Evolutionary conservation across 768 basidiomycete species (phyloP).

Genomic region (Phylloporus scabripes): DNA sequence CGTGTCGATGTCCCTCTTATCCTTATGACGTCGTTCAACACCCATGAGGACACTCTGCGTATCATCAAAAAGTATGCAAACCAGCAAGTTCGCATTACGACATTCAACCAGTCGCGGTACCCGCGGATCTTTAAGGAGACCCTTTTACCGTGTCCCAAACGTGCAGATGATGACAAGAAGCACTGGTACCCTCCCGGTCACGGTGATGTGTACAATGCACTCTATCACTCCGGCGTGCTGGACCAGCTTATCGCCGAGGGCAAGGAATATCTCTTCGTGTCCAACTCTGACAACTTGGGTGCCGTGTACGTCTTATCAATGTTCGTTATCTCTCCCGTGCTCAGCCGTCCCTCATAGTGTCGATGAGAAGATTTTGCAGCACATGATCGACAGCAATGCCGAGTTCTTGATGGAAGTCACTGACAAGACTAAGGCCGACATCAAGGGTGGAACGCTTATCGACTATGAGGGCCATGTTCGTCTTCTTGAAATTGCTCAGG

Average conservation of each 20-base stretch:
- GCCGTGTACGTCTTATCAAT: conserved; percentile 42
- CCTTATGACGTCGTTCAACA: conserved; percentile 81
- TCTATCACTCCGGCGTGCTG: conserved; percentile 66
- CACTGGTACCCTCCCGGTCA: conserved; percentile 77
- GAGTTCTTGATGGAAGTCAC: conserved; percentile 77
- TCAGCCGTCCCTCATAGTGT: conserved; percentile 37
- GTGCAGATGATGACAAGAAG: conserved; percentile 55
- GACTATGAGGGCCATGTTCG: conserved; percentile 63
- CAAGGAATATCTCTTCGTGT: conserved; percentile 75
- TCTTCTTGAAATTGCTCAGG: conserved; percentile 73
- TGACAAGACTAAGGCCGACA: conserved; percentile 79
- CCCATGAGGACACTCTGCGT: conserved; percentile 69
- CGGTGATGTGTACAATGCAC: conserved; percentile 69
- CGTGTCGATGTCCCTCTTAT: conserved; percentile 70
- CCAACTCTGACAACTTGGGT: conserved; percentile 73
- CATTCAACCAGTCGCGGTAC: conserved; percentile 71
- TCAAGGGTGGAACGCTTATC: conserved; percentile 68
- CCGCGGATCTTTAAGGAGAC: conserved; percentile 68
- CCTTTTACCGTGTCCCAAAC: conserved; percentile 56
- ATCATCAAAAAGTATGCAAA: conserved; percentile 79
- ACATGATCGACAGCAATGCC: conserved; percentile 59
- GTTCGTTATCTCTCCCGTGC: background rate
- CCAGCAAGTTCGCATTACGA: conserved; percentile 68
- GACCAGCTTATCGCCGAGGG: conserved; percentile 65
- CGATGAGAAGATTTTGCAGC: conserved; percentile 59